Conservation (phyloP, 1,284 basidiomycete genomes). For the Clitocybe nebularis region DNA sequence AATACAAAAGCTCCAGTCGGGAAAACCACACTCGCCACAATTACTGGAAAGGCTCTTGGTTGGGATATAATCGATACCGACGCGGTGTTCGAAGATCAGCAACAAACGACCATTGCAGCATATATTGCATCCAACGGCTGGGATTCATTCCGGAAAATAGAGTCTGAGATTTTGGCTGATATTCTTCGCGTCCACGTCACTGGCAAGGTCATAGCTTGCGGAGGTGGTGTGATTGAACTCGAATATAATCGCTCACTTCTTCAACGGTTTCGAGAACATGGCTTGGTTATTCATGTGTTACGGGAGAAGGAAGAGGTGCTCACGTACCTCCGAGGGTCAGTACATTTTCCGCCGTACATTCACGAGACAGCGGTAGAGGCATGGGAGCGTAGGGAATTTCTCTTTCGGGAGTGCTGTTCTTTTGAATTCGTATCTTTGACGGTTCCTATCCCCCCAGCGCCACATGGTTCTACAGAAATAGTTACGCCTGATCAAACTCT, state of each 20-base stretch:
- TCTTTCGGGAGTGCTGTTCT: conserved; percentile 23
- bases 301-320: conserved; percentile 23
- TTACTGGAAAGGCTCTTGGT: conserved; percentile 22
- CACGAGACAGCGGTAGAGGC: conserved; percentile 19
- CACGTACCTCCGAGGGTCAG: conserved; percentile 16
- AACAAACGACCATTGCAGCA: conserved; percentile 15
- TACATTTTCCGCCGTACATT: conserved; percentile 8
- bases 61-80: conserved; percentile 26
- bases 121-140: conserved; percentile 19
- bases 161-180: conserved; percentile 20
- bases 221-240: conserved; percentile 21
- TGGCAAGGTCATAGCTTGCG: conserved; percentile 23
- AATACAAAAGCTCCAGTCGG: conserved; percentile 16
- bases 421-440: conserved; percentile 25
- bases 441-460: conserved; percentile 14
- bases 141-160: conserved; percentile 19
- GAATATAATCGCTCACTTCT: conserved; percentile 19
- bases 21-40: conserved; percentile 24
- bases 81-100: conserved; percentile 19
- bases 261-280: conserved; percentile 17
- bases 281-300: conserved; percentile 23
- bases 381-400: conserved; percentile 19
- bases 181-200: conserved; percentile 17
- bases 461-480: conserved; percentile 14
- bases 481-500: conserved; percentile 20